phyloP scores from a whole-genome alignment of 2,329 filamentous ascomycete species.

The Raffaelea ambrosiae region DNA sequence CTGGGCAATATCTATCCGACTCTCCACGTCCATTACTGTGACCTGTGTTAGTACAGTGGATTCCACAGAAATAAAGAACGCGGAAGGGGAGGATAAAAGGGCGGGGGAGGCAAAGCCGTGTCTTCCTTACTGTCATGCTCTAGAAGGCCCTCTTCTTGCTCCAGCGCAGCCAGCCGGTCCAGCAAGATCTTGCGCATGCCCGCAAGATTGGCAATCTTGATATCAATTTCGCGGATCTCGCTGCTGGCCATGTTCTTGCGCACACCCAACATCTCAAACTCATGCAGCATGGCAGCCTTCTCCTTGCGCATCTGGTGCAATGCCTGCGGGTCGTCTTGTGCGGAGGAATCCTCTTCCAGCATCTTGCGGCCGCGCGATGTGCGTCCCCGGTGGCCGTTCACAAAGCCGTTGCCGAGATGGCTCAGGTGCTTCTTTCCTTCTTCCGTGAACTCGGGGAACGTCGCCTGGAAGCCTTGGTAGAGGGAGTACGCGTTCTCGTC shows the following conservation, averaged over 20 bases:
- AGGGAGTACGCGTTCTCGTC: slow-evolving; percentile 80
- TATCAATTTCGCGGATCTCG: slow-evolving; percentile 94
- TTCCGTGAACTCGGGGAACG: slow-evolving; percentile 63
- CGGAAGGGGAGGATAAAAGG: slow-evolving; percentile 10
- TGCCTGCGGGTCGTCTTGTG: slow-evolving; percentile 51
- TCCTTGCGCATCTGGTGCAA: slow-evolving; percentile 72
- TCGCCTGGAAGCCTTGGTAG: slow-evolving; percentile 94
- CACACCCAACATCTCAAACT: slow-evolving; percentile 82
- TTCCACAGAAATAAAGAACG: neutral
- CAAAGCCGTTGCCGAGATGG: slow-evolving; percentile 34
- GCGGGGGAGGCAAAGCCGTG: too few relatives aligned
- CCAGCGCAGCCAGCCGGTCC: slow-evolving; percentile 74
- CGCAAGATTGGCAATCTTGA: slow-evolving; percentile 87
- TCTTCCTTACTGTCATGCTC: slow-evolving; percentile 77
- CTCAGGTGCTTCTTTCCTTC: slow-evolving; percentile 54
- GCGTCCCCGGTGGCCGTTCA: slow-evolving; percentile 45
- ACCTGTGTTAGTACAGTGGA: slow-evolving; percentile 20
- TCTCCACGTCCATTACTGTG: slow-evolving; percentile 54
- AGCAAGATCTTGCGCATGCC: slow-evolving; percentile 89
- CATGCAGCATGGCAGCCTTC: slow-evolving; percentile 69
- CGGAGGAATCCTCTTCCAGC: slow-evolving; percentile 39
- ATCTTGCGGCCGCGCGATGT: slow-evolving; percentile 70
- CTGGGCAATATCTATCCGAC: slow-evolving; percentile 53
- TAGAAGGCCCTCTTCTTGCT: slow-evolving; percentile 82
- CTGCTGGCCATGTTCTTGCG: slow-evolving; percentile 96